A percentile compares a stretch with the other conserved stretches of the same genome.
phyloP scores from a whole-genome alignment of 306 rosid species.

The Luffa acutangula region DNA sequence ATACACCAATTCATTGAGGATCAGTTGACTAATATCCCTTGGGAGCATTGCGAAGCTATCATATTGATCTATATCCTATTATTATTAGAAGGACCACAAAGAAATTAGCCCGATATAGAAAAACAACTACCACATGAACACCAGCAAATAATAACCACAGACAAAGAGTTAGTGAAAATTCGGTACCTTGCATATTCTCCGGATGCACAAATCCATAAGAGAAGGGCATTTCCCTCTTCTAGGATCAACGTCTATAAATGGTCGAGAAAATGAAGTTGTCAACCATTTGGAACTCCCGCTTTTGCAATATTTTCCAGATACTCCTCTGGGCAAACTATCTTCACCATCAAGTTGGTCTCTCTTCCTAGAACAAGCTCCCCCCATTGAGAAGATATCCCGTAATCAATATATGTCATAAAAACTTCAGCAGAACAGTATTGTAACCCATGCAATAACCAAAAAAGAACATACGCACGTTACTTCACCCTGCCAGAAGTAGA shows the following conservation, averaged over 20 bases:
- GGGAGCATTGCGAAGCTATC: constrained; percentile 53
- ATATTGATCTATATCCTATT: constrained; percentile 68
- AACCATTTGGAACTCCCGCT: constrained; percentile 89
- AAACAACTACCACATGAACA: not conserved
- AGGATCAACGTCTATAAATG: constrained; percentile 32
- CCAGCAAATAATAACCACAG: not conserved
- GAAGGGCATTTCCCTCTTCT: constrained; percentile 49
- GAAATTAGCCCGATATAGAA: constrained; percentile 10
- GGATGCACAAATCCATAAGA: constrained; percentile 63
- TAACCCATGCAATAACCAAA: constrained; percentile 33
- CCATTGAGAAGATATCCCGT: constrained; percentile 44
- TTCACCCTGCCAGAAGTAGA: constrained; percentile 25
- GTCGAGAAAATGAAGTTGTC: constrained; percentile 56
- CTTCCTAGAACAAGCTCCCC: constrained; percentile 96
- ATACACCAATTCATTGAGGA: constrained; percentile 64
- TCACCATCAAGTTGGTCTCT: constrained; percentile 41
- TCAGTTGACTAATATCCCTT: constrained; percentile 81
- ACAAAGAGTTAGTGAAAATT: not conserved
- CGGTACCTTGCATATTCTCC: constrained; percentile 51
- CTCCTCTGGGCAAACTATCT: constrained; percentile 31
- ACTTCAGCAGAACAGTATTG: constrained; percentile 25
- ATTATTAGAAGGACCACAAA: constrained; percentile 21
- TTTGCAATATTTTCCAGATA: constrained; percentile 49
- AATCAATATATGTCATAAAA: constrained; percentile 29
- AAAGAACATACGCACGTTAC: constrained; percentile 18